Base-by-base conservation (phyloP, 441 rosid species). In the Syzygium malaccense region DNA sequence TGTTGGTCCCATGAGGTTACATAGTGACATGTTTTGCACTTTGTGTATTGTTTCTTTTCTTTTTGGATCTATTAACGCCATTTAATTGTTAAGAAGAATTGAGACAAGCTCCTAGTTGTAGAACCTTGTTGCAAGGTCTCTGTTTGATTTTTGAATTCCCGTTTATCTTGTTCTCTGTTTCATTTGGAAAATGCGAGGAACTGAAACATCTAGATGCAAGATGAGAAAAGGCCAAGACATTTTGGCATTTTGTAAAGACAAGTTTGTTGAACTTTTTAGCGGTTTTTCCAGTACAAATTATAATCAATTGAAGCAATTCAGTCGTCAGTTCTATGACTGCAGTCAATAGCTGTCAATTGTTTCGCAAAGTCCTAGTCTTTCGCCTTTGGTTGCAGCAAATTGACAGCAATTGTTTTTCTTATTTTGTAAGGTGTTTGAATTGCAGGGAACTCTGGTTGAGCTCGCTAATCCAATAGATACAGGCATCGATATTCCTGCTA, bases 391-490 rank as follows among this genome's bases (percentile, higher is more conserved):
- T 75, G 83, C 83, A 41, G 51, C 83, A 75, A 12, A 75, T 75
- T 75, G 83, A 75, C 83, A 23, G 51, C 41, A n/a, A 75, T 41
- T 41, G n/a, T 75, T 75, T 75, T 75, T 75, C 83, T 75, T 75
- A 75, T 75, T 75, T 75, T 91, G 86, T 26, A 41, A 88, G 5
- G 71, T 64, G 86, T 90, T 89, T 28, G 48, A 87, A 88, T 79
- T 91, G 92, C 95, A 95, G 98, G 98, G 94, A 87, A 92, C 94
- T 51, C 91, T 95, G 87, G 94, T 91, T 55, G 96, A 95, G 94
- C 94, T 94, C 19, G 90, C 93, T 57, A 93, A 93, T 92, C 95
- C 97, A 75, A 94, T 96, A 30, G 95, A 95, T 92, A 92, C 96
- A 90, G 97, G 94, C 55, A 89, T 95, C 58, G 95, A 94, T 83